Evolutionary conservation across 345 rosid genomes (phyloP).

Genomic region (Lepidium aucheri): DNA sequence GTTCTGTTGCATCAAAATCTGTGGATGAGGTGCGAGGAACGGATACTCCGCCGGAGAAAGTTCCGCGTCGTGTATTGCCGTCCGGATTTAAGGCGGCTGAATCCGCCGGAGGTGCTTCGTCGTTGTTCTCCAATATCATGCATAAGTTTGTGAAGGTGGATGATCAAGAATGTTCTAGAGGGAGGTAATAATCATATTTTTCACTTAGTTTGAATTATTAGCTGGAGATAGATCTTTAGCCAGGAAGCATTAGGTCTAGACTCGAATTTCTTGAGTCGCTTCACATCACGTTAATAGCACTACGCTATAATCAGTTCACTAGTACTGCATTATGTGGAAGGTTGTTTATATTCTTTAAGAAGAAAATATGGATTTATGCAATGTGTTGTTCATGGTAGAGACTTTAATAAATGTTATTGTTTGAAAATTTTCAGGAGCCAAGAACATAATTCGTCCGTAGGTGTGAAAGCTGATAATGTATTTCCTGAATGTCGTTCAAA

Average conservation of each 20-base stretch:
- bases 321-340: not conserved
- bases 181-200: slow-evolving; percentile 33
- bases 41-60: slow-evolving; percentile 94
- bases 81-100: slow-evolving; percentile 23
- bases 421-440: slow-evolving; percentile 35
- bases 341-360: not conserved
- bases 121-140: slow-evolving; percentile 71
- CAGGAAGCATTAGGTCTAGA: not conserved
- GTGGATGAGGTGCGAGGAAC: slow-evolving; percentile 49
- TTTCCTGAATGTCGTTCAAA: slow-evolving; percentile 6
- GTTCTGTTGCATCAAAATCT: slow-evolving; percentile 17
- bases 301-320: not conserved
- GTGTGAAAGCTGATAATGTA: slow-evolving; percentile 15
- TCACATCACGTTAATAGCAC: not conserved
- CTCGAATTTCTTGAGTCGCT: not conserved
- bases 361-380: not conserved
- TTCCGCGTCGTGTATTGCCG: slow-evolving; percentile 62
- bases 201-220: not conserved
- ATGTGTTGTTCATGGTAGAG: not conserved
- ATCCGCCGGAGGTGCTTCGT: slow-evolving; percentile 39
- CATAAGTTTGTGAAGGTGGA: slow-evolving; percentile 77
- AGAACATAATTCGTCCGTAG: slow-evolving; percentile 14
- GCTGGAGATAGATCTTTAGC: not conserved
- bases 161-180: slow-evolving; percentile 27
- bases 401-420: not conserved